phyloP scores from a whole-genome alignment of 2,329 filamentous ascomycete species.

The Corinectria fuckeliana region DNA sequence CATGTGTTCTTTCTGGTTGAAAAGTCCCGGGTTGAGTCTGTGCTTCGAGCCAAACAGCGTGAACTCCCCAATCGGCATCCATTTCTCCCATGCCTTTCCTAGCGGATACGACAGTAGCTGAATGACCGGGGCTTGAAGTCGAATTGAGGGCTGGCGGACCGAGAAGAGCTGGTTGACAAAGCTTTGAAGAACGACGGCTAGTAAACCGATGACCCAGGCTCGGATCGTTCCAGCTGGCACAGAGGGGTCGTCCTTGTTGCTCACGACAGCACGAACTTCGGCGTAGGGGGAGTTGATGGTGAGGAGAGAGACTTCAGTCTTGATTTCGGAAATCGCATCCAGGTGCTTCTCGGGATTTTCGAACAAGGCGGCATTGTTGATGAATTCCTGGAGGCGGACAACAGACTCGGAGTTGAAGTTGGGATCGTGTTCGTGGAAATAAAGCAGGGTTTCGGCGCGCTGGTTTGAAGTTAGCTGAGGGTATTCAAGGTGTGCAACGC shows the following conservation, averaged over 20 bases:
- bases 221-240: constrained; percentile 60
- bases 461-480: not conserved
- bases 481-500: rapidly evolving
- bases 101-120: constrained; percentile 58
- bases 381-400: constrained; percentile 19
- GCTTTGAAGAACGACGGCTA: constrained; percentile 53
- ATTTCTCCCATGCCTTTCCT: constrained; percentile 50
- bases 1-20: constrained; percentile 66
- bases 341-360: constrained; percentile 46
- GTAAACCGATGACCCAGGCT: constrained; percentile 56
- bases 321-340: constrained; percentile 57
- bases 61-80: constrained; percentile 54
- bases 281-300: constrained; percentile 62
- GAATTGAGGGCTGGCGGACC: constrained; percentile 59
- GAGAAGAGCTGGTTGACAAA: constrained; percentile 63
- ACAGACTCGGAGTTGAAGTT: constrained; percentile 30
- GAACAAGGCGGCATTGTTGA: constrained; percentile 38
- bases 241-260: constrained; percentile 58
- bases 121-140: constrained; percentile 58
- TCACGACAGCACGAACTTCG: constrained; percentile 60
- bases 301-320: constrained; percentile 58
- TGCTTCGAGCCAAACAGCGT: constrained; percentile 49
- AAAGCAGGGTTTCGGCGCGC: constrained; percentile 24
- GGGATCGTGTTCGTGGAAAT: constrained; percentile 31
- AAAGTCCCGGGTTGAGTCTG: constrained; percentile 59